Percentiles rank a stretch among this genome's conserved stretches.
phyloP scores from a whole-genome alignment of 1,284 basidiomycete species.

The Coniferiporia weirii region DNA sequence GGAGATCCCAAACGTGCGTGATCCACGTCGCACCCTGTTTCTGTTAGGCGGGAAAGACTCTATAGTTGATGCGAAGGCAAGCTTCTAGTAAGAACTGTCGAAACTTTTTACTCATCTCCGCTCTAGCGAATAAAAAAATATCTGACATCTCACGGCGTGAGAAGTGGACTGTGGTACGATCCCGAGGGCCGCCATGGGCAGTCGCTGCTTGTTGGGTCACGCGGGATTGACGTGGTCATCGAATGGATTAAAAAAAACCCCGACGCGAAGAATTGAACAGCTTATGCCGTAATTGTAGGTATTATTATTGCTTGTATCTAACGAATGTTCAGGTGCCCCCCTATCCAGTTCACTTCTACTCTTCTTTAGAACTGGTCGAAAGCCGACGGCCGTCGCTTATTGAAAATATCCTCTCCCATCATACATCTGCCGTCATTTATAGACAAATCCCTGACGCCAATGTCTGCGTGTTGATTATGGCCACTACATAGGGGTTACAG shows the following conservation, averaged over 20 bases:
- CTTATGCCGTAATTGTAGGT: neutral
- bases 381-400: too few relatives aligned
- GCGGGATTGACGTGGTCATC: slow-evolving; percentile 55
- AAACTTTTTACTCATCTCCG: neutral
- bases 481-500: too few relatives aligned
- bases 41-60: slow-evolving; percentile 78
- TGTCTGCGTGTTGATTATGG: too few relatives aligned
- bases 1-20: slow-evolving; percentile 74
- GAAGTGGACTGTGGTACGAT: slow-evolving; percentile 66
- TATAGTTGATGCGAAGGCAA: slow-evolving; percentile 69
- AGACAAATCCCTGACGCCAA: too few relatives aligned
- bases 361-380: too few relatives aligned
- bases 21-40: slow-evolving; percentile 57
- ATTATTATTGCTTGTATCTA: neutral
- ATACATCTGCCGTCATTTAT: too few relatives aligned
- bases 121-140: slow-evolving; percentile 67
- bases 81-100: slow-evolving; percentile 20
- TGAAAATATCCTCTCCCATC: too few relatives aligned
- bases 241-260: slow-evolving; percentile 50
- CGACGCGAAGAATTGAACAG: neutral
- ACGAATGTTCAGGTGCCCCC: neutral
- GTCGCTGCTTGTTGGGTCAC: slow-evolving; percentile 53
- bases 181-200: slow-evolving; percentile 68
- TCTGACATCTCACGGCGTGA: slow-evolving; percentile 70
- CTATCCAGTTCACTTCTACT: neutral